These are phyloP conservation scores for Adansonia grandidieri DNA, from an alignment of 441 rosid species.

Conservation along the genomic window DNA sequence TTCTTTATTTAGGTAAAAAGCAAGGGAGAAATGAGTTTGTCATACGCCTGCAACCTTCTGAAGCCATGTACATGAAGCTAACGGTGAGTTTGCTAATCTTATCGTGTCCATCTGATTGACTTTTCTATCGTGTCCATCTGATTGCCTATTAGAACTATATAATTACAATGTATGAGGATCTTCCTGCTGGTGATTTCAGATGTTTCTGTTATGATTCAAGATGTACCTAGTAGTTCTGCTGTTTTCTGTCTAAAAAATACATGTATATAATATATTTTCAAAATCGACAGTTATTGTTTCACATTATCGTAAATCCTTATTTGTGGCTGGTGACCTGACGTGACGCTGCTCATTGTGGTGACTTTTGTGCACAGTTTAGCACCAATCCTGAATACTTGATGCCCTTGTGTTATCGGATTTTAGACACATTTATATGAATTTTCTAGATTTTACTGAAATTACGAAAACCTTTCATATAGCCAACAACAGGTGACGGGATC, in stretches of 20 bases:
- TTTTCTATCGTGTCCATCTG: slow-evolving; percentile 12
- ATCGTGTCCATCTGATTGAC: slow-evolving; percentile 4
- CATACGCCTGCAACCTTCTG: slow-evolving; percentile 91
- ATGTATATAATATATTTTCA: not conserved
- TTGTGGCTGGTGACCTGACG: not conserved
- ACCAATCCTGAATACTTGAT: not conserved
- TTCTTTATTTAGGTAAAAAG: slow-evolving; percentile 61
- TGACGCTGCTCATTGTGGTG: not conserved
- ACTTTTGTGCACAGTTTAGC: not conserved
- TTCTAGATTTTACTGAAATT: not conserved
- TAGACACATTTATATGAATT: not conserved
- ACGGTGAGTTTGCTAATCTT: slow-evolving; percentile 54
- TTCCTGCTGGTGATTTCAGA: not conserved
- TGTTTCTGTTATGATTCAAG: not conserved
- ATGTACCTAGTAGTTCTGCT: not conserved
- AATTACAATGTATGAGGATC: not conserved
- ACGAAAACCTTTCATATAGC: not conserved
- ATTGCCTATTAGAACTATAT: not conserved
- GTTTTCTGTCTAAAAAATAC: not conserved
- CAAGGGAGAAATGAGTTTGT: slow-evolving; percentile 99
- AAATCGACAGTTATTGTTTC: not conserved
- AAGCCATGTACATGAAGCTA: slow-evolving; percentile 97
- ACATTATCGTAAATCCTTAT: not conserved
- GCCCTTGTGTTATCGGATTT: not conserved
- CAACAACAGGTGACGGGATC: not conserved